Percentiles rank a stretch among this genome's conserved stretches.
These are phyloP conservation scores for Ganoderma meredithae DNA, from an alignment of 1,284 basidiomycete species.

Conservation along the genomic window DNA sequence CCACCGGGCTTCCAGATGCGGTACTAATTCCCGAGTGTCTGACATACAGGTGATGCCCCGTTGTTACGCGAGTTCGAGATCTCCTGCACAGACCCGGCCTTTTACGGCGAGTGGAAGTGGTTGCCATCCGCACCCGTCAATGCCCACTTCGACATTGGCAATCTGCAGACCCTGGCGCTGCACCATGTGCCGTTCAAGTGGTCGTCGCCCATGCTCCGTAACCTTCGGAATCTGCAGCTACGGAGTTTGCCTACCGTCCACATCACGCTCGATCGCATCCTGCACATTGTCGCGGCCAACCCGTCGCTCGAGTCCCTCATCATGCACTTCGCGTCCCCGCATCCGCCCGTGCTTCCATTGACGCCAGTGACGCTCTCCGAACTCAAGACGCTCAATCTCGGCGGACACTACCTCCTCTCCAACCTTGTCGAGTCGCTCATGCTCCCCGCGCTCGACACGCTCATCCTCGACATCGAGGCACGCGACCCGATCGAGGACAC, in stretches of 20 bases:
- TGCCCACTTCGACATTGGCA: conserved; percentile 49
- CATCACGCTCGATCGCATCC: conserved; percentile 68
- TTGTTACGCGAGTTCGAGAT: conserved; percentile 78
- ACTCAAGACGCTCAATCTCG: conserved; percentile 62
- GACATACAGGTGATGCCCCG: conserved; percentile 66
- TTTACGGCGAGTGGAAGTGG: conserved; percentile 74
- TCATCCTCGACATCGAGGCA: conserved; percentile 71
- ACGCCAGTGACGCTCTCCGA: conserved; percentile 55
- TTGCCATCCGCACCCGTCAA: conserved; percentile 58
- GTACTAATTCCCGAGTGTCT: not conserved
- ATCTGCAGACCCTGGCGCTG: conserved; percentile 62
- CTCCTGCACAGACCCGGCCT: conserved; percentile 69
- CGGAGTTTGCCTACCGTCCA: conserved; percentile 68
- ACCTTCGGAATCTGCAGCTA: conserved; percentile 64
- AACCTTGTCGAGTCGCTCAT: conserved; percentile 67
- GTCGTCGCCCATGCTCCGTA: conserved; percentile 70
- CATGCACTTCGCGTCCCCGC: conserved; percentile 65
- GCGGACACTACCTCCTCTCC: conserved; percentile 70
- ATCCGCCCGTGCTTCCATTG: conserved; percentile 67
- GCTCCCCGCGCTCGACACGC: conserved; percentile 59
- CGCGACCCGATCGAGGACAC: conserved; percentile 74
- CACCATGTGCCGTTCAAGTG: conserved; percentile 79
- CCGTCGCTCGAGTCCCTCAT: conserved; percentile 60
- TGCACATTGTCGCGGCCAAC: conserved; percentile 66
- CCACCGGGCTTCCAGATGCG: conserved; percentile 4